A percentile compares a stretch with the other conserved stretches of the same genome.
These are phyloP conservation scores for Helianthus annuus DNA, from an alignment of 129 eudicot genomes.

Conservation along the genomic window HanXRQr2.0-SUNRISE NC_035447.2:66100277-66100776, in stretches of 20 bases:
- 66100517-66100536: not conserved
- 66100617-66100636: conserved; percentile 29
- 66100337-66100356: too few species aligned
- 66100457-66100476: not conserved
- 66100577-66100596: conserved; percentile 50
- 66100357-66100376: too few species aligned
- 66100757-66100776: conserved; percentile 56
- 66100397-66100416: too few species aligned
- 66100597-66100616: conserved; percentile 41
- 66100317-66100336: too few species aligned
- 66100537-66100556: conserved; percentile 51
- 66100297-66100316: too few species aligned
- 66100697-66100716: conserved; percentile 44
- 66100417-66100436: too few species aligned
- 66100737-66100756: conserved; percentile 46
- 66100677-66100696: conserved; percentile 56
- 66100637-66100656: conserved; percentile 43
- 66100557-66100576: conserved; percentile 66
- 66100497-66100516: not conserved
- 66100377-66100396: too few species aligned
- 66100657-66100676: conserved; percentile 77
- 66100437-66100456: too few species aligned
- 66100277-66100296: too few species aligned
- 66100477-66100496: not conserved
- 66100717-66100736: conserved; percentile 57